Percentiles rank a stretch among this genome's conserved stretches.
Evolutionary conservation across 192 early-diverging fungal genomes (phyloP).

Genomic region (Thoreauomyces humboldtii): DNA sequence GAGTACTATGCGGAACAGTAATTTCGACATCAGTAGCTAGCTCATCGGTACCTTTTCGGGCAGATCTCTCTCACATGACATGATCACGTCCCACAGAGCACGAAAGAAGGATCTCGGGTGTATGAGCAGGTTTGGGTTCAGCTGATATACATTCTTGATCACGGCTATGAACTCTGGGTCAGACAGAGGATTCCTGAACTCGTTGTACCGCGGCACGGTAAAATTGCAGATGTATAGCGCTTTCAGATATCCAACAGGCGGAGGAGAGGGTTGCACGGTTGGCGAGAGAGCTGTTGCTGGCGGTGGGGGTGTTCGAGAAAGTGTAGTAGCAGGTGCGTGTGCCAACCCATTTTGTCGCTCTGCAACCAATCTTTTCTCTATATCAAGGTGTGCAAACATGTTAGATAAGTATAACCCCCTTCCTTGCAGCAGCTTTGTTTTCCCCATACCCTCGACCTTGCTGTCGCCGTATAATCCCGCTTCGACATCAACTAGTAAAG

Average conservation of each 20-base stretch:
- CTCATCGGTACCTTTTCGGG: neutral
- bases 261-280: neutral
- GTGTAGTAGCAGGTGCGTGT: neutral
- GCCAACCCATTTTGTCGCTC: too few relatives aligned
- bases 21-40: neutral
- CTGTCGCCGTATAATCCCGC: too few relatives aligned
- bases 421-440: too few relatives aligned
- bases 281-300: neutral
- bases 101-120: conserved; percentile 24
- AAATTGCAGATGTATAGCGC: neutral
- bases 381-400: too few relatives aligned
- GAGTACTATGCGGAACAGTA: neutral
- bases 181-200: neutral
- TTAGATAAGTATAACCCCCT: too few relatives aligned
- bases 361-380: too few relatives aligned
- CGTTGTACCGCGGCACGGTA: conserved; percentile 1
- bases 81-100: conserved; percentile 33
- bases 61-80: conserved; percentile 27
- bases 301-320: neutral
- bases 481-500: too few relatives aligned
- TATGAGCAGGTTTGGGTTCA: neutral
- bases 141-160: neutral
- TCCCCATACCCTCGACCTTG: too few relatives aligned
- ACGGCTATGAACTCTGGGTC: neutral
- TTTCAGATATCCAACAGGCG: neutral